phyloP scores from a whole-genome alignment of 106 monocot genomes.

The Phalaenopsis equestris region DNA sequence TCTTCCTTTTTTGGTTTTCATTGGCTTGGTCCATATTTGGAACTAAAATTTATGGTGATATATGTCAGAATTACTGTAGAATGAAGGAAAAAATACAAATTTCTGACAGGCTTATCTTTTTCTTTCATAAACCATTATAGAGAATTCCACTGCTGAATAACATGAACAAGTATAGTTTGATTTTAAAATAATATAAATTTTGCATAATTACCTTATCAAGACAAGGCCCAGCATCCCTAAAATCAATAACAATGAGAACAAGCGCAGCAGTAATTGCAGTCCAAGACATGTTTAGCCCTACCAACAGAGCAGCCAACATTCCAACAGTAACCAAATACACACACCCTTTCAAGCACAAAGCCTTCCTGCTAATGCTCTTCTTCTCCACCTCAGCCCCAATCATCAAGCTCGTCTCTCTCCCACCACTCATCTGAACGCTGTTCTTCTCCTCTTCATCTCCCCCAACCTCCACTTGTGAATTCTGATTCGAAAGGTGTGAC shows the following conservation, averaged over 20 bases:
- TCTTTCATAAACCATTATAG: no score
- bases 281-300: no score
- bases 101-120: no score
- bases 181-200: neutral
- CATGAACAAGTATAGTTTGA: neutral
- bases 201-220: neutral
- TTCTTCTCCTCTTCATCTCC: neutral
- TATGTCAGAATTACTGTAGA: no score
- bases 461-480: slow-evolving; percentile 4
- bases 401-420: neutral
- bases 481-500: slow-evolving; percentile 29
- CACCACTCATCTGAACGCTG: neutral
- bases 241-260: no score
- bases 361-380: neutral
- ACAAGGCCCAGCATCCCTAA: no score
- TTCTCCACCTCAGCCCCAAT: neutral
- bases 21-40: no score
- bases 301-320: no score
- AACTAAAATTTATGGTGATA: no score
- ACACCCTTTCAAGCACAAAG: slow-evolving; percentile 2
- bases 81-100: no score
- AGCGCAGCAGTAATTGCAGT: no score
- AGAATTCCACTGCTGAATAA: neutral
- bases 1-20: no score
- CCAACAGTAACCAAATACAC: neutral